A percentile compares a stretch with the other conserved stretches of the same genome.
Conservation (phyloP, 1,284 basidiomycete genomes). For the Tetrapyrgos nigripes region DNA sequence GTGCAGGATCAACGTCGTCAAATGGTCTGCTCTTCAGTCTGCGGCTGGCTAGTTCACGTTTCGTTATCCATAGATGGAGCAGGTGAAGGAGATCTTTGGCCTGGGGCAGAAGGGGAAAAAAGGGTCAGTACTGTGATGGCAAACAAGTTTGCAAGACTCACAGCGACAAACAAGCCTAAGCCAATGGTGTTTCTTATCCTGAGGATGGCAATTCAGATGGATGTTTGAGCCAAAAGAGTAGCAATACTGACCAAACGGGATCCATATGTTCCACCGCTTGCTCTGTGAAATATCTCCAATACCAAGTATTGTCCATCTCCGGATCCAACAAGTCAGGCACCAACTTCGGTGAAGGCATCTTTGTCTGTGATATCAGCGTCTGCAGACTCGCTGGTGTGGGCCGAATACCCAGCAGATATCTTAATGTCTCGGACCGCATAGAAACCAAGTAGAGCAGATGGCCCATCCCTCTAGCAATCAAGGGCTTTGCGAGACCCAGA, state of each 20-base stretch:
- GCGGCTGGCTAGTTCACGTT: slow-evolving; percentile 15
- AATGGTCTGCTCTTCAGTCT: slow-evolving; percentile 19
- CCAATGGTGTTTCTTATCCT: slow-evolving; percentile 19
- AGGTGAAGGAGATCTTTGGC: slow-evolving; percentile 14
- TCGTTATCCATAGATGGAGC: slow-evolving; percentile 18
- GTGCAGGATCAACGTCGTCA: slow-evolving; percentile 12
- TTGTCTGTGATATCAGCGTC: neutral
- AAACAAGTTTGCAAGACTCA: neutral
- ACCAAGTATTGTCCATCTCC: slow-evolving; percentile 7
- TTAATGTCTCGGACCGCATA: slow-evolving; percentile 4
- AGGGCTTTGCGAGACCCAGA: slow-evolving; percentile 13
- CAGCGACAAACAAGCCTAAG: slow-evolving; percentile 15
- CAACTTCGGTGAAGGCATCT: slow-evolving; percentile 7
- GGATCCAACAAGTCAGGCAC: slow-evolving; percentile 10
- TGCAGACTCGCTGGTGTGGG: neutral
- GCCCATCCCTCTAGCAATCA: slow-evolving; percentile 17
- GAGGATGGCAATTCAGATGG: neutral
- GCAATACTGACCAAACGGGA: slow-evolving; percentile 15
- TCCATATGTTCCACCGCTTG: slow-evolving; percentile 12
- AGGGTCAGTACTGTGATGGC: neutral
- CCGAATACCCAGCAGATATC: slow-evolving; percentile 10
- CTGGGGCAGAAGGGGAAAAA: neutral
- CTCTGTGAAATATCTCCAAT: slow-evolving; percentile 18
- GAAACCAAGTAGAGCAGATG: slow-evolving; percentile 15
- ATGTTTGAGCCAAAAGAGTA: neutral